phyloP scores from a whole-genome alignment of 495 filamentous ascomycete species.

The Penicillium riverlandense region DNA sequence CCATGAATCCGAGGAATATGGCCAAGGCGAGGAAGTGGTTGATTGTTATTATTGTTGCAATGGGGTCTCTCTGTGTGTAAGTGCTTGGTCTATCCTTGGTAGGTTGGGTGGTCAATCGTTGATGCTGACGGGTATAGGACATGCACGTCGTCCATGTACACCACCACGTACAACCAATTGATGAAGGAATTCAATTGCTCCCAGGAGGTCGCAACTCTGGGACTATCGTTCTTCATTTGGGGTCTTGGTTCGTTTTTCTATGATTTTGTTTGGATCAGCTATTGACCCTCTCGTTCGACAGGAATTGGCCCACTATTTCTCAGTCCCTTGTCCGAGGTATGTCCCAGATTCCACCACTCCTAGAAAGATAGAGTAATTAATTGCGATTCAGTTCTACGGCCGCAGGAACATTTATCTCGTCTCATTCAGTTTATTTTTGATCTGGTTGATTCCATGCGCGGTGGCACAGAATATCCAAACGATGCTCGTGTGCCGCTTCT shows the following conservation, averaged over 20 bases:
- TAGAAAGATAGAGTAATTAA: constrained; percentile 4
- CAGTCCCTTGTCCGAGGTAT: constrained; percentile 54
- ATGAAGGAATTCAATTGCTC: constrained; percentile 66
- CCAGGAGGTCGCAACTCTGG: constrained; percentile 66
- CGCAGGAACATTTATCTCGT: constrained; percentile 75
- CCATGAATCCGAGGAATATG: constrained; percentile 65
- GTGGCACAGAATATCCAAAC: constrained; percentile 78
- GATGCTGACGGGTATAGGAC: constrained; percentile 46
- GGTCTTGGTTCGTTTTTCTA: constrained; percentile 41
- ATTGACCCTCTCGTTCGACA: constrained; percentile 14
- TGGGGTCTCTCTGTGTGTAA: constrained; percentile 78
- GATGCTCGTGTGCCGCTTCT: constrained; percentile 75
- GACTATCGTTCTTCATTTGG: constrained; percentile 72
- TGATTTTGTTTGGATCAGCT: constrained; percentile 13
- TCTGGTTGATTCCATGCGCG: constrained; percentile 85
- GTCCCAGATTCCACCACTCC: not conserved
- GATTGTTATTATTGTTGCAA: constrained; percentile 63
- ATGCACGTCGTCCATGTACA: constrained; percentile 84
- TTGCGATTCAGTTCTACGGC: constrained; percentile 72
- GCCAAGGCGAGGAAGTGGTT: constrained; percentile 64
- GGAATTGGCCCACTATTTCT: constrained; percentile 68
- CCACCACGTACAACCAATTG: constrained; percentile 76
- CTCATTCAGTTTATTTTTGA: constrained; percentile 70
- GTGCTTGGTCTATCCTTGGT: constrained; percentile 20
- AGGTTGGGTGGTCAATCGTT: not conserved